Percentiles rank a stretch among this genome's conserved stretches.
Conservation (phyloP, 1,284 basidiomycete genomes). For the Pseudozyma sp. region DNA sequence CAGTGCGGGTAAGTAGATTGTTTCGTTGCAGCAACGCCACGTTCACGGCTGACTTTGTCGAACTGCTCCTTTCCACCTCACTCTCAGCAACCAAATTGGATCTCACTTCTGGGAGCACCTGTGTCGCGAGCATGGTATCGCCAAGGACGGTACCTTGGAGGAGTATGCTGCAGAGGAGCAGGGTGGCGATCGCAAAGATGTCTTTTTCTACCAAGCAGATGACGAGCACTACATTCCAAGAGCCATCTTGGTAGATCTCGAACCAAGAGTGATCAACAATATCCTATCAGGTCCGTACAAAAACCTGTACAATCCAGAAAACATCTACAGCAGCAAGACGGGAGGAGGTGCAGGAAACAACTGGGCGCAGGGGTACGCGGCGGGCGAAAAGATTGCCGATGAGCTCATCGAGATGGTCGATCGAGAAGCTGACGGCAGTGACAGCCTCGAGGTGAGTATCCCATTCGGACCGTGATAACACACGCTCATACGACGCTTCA, state of each 20-base stretch:
- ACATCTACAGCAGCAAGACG: conserved; percentile 93
- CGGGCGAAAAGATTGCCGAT: conserved; percentile 93
- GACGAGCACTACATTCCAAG: conserved; percentile 99
- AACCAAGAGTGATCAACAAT: conserved; percentile 95
- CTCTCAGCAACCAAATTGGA: conserved; percentile 63
- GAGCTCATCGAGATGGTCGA: conserved; percentile 99
- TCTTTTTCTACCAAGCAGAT: conserved; percentile 99
- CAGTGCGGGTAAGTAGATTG: conserved; percentile 59
- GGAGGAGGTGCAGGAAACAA: conserved; percentile 99
- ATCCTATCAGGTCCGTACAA: conserved; percentile 92
- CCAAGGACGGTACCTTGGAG: conserved; percentile 66
- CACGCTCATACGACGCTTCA: no score
- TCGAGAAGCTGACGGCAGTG: conserved; percentile 96
- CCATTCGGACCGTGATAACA: neutral
- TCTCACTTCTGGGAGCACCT: conserved; percentile 69
- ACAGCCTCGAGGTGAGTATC: conserved; percentile 85
- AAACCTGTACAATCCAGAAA: conserved; percentile 96
- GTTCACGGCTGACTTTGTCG: conserved; percentile 1
- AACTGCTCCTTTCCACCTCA: neutral
- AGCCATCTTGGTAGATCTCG: conserved; percentile 95
- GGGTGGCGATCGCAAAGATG: conserved; percentile 87
- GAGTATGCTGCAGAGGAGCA: conserved; percentile 63
- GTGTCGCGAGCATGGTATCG: conserved; percentile 67
- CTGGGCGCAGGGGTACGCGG: conserved; percentile 87
- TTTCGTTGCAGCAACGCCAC: neutral